Conservation (phyloP, 352 stramenopile species). For the Elongisporangium anandrum region DNA sequence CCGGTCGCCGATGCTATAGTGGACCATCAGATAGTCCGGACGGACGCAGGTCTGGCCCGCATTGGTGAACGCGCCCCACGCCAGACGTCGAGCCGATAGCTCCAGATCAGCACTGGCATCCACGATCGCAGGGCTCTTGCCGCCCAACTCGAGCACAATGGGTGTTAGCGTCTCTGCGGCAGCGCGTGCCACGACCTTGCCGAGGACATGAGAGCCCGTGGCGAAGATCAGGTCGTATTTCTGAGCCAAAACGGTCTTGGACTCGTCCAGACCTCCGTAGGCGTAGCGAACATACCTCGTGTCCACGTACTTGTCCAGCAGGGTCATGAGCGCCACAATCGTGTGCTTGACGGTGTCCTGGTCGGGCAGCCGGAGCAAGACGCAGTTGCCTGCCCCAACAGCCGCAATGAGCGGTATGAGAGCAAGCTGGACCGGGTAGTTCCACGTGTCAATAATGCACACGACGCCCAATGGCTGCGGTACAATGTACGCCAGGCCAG, state of each 20-base stretch:
- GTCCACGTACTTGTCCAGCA: conserved; percentile 80
- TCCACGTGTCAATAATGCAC: conserved; percentile 90
- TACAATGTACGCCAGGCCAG: conserved; percentile 56
- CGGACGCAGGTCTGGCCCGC: conserved; percentile 93
- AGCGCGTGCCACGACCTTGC: conserved; percentile 89
- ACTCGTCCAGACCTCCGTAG: conserved; percentile 75
- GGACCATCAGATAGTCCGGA: conserved; percentile 91
- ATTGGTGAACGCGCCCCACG: conserved; percentile 88
- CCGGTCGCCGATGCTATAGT: conserved; percentile 74
- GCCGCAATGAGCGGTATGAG: conserved; percentile 76
- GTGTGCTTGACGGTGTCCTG: conserved; percentile 70
- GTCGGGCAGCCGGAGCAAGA: conserved; percentile 88
- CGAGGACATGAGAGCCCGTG: conserved; percentile 66
- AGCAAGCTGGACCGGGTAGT: conserved; percentile 86
- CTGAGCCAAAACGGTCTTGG: conserved; percentile 75
- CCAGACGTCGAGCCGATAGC: conserved; percentile 75
- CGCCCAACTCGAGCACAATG: conserved; percentile 93
- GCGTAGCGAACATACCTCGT: conserved; percentile 76
- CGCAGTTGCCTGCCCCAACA: conserved; percentile 91
- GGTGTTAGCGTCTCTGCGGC: conserved; percentile 93
- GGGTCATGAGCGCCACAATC: conserved; percentile 44
- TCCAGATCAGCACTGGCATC: conserved; percentile 50
- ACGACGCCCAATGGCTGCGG: conserved; percentile 79
- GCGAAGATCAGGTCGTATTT: conserved; percentile 85
- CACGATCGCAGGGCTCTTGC: conserved; percentile 89